A percentile compares a stretch with the other conserved stretches of the same genome.
These are phyloP conservation scores for Ophiostoma quercus DNA, from an alignment of 2,329 filamentous ascomycete genomes.

Conservation along the genomic window DNA sequence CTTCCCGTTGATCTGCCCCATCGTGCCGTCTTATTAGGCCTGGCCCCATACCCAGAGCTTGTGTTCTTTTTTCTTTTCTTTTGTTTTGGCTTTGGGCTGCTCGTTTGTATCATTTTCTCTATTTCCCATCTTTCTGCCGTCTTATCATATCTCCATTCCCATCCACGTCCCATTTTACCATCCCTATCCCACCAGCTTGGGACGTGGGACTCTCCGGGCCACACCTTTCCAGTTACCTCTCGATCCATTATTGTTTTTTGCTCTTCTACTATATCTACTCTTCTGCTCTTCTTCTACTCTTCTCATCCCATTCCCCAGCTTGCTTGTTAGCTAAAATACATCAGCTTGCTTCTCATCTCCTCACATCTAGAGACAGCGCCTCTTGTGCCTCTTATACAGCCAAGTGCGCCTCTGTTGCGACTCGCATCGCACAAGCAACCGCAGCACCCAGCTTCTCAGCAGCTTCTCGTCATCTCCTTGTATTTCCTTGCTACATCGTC, in stretches of 20 bases:
- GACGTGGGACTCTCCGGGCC: not conserved
- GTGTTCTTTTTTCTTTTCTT: not conserved
- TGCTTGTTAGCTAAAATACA: no score
- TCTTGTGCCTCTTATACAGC: not conserved
- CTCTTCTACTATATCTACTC: not conserved
- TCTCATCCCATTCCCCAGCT: no score
- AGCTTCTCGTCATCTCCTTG: not conserved
- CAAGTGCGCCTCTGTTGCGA: conserved; percentile 20
- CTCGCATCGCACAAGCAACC: conserved; percentile 21
- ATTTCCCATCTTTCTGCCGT: not conserved
- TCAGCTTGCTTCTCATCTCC: not conserved
- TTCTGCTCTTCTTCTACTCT: conserved; percentile 5
- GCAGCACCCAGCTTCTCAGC: not conserved
- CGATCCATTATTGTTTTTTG: no score
- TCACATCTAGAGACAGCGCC: conserved; percentile 1
- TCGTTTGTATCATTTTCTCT: not conserved
- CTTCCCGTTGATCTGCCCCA: not conserved
- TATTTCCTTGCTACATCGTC: not conserved
- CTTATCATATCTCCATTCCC: no score
- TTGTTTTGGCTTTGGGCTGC: not conserved
- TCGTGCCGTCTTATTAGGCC: not conserved
- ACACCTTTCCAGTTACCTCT: not conserved
- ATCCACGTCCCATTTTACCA: not conserved
- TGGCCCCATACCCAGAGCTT: not conserved
- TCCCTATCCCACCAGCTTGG: not conserved